These are phyloP conservation scores for Hansenula sp. DNA, from an alignment of 1,139 yeast genomes.

Conservation along the genomic window DNA sequence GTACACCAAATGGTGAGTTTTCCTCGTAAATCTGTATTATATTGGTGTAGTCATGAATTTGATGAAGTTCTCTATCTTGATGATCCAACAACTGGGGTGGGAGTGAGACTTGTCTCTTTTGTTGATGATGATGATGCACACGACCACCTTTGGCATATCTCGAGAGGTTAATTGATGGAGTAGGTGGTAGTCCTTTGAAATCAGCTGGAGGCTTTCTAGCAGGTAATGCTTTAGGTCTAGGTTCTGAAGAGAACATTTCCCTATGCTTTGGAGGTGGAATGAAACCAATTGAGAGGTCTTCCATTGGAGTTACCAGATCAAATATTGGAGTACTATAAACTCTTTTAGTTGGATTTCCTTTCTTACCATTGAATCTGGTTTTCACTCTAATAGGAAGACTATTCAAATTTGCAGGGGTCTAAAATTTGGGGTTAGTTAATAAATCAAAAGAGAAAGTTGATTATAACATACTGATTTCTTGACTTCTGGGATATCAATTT, in stretches of 20 bases:
- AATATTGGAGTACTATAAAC: conserved; percentile 23
- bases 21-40: conserved; percentile 16
- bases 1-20: conserved; percentile 2
- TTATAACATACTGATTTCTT: background rate
- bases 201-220: background rate
- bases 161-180: too few relatives aligned
- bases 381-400: conserved; percentile 20
- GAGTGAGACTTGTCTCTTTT: conserved; percentile 12
- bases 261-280: conserved; percentile 13
- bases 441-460: background rate
- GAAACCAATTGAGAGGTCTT: conserved; percentile 2
- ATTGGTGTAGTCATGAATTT: conserved; percentile 6
- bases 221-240: background rate
- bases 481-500: conserved; percentile 8
- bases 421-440: background rate
- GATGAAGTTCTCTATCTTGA: background rate
- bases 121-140: background rate
- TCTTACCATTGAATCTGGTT: conserved; percentile 11
- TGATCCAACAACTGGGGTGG: conserved; percentile 4
- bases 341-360: conserved; percentile 10
- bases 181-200: background rate
- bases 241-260: conserved; percentile 2
- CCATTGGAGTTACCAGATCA: conserved; percentile 14
- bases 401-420: conserved; percentile 3
- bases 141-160: too few relatives aligned